These are phyloP conservation scores for Ophiosphaerella narmari DNA, from an alignment of 2,329 filamentous ascomycete genomes.

Conservation along the genomic window DNA sequence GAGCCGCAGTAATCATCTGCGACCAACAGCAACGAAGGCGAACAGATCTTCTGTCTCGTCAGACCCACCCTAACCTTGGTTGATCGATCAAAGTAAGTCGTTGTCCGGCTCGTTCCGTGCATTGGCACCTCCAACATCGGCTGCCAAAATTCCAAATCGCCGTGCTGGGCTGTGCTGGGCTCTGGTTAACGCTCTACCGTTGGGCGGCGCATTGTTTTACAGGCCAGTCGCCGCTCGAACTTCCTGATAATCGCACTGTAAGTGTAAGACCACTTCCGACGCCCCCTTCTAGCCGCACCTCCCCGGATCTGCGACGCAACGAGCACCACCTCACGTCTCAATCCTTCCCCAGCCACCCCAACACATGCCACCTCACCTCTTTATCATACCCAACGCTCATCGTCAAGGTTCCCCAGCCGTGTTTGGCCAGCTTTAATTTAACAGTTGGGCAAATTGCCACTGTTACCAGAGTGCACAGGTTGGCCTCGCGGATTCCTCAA, in stretches of 20 bases:
- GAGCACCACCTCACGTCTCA: constrained; percentile 36
- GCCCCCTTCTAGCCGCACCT: constrained; percentile 12
- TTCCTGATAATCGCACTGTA: constrained; percentile 25
- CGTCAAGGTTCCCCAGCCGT: neutral
- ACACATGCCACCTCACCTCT: constrained; percentile 10
- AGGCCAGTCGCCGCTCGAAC: constrained; percentile 18
- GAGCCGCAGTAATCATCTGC: constrained; percentile 15
- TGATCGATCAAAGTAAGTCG: constrained; percentile 6
- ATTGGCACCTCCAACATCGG: constrained; percentile 14
- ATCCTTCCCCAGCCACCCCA: constrained; percentile 21
- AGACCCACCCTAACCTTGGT: constrained; percentile 7
- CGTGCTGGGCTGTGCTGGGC: constrained; percentile 14
- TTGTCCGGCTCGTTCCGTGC: constrained; percentile 16
- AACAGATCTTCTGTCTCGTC: neutral
- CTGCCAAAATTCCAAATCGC: constrained; percentile 37
- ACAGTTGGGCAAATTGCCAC: neutral
- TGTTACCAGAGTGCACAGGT: neutral
- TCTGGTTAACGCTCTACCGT: constrained; percentile 11
- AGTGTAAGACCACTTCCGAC: constrained; percentile 26
- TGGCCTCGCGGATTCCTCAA: neutral
- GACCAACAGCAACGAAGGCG: constrained; percentile 10
- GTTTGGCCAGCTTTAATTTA: neutral
- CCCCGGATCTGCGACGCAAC: constrained; percentile 33
- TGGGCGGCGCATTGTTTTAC: constrained; percentile 16
- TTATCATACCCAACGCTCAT: neutral